Evolutionary conservation across 208 protist genomes (phyloP).

Genomic region (Acanthamoeba lenticulata): DNA sequence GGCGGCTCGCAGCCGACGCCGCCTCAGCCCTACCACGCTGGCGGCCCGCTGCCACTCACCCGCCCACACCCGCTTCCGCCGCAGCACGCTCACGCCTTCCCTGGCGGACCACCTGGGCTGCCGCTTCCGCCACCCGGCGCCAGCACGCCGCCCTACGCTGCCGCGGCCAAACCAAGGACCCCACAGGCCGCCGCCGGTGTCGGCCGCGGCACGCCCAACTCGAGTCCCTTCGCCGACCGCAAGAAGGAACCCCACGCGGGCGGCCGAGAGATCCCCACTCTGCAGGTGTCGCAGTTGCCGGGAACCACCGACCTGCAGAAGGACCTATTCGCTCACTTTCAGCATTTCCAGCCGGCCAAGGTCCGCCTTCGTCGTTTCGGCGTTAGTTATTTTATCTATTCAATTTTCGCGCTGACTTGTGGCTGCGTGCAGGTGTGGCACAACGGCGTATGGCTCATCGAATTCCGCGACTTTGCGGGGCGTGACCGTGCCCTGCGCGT

Average conservation of each 20-base stretch:
- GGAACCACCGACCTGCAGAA: slow-evolving; percentile 34
- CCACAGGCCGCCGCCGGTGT: neutral
- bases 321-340: slow-evolving; percentile 22
- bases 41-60: neutral
- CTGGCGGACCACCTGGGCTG: too few species aligned
- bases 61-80: too few species aligned
- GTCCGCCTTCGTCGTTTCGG: neutral
- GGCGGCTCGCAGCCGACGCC: neutral
- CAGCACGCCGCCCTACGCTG: neutral
- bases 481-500: slow-evolving; percentile 17
- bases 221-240: neutral
- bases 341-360: slow-evolving; percentile 43
- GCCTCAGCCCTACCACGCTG: neutral
- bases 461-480: neutral
- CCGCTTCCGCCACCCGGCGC: neutral
- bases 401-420: neutral
- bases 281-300: slow-evolving; percentile 16
- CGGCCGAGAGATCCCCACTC: slow-evolving; percentile 31
- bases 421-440: slow-evolving; percentile 1
- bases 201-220: neutral
- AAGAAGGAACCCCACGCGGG: neutral
- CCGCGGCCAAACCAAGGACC: neutral
- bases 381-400: neutral
- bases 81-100: neutral
- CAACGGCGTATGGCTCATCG: slow-evolving; percentile 31